Evolutionary conservation across 2,329 filamentous ascomycete species (phyloP), one percentile per base, ranked within the genome.

Genomic region (Hypoxylon sp.): DNA sequence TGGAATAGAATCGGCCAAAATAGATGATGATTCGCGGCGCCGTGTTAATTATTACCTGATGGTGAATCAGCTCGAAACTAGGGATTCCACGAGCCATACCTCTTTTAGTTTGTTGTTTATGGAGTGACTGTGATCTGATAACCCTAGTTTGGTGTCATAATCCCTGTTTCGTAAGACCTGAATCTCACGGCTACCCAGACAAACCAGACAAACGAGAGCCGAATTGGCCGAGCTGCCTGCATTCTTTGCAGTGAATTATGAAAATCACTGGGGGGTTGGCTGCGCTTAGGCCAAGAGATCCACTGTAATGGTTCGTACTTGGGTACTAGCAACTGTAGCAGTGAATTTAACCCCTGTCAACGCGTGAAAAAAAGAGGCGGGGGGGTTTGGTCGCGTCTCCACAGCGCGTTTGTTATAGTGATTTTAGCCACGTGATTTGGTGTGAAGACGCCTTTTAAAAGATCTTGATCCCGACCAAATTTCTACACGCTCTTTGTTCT

Each of bases 371-470:
- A 16, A 51, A 5, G 47, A 59, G 60, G 61, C 61, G 56, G 60
- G 63, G 63, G 57, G 53, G 44, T 26, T 26, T 31, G 40, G 44
- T 52, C 63, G 63, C 59, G 61, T 62, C 31, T 32, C 41, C 26
- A 32, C 17, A 29, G 44, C 57, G 57, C 52, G 50, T 50, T 58
- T 26, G 21, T 50, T 30, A 31, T 29, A 44, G 32, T 59, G 50
- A 57, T 55, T 50, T n/a, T 11, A 7, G 7, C 4, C 64, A 65
- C 63, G 64, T 67, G 64, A 67, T 48, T 62, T 60, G 63, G 63
- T 60, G 64, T 43, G 47, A 48, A 25, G 55, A 16, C 36, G 45
- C 50, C 42, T 60, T 65, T 64, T 64, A 65, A 65, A 64, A 59
- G 56, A 53, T 45, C 43, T 58, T 41, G 37, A 48, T 49, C 50